These are phyloP conservation scores for Daldinia bambusicola DNA, from an alignment of 495 filamentous ascomycete species.

Conservation along the genomic window DNA sequence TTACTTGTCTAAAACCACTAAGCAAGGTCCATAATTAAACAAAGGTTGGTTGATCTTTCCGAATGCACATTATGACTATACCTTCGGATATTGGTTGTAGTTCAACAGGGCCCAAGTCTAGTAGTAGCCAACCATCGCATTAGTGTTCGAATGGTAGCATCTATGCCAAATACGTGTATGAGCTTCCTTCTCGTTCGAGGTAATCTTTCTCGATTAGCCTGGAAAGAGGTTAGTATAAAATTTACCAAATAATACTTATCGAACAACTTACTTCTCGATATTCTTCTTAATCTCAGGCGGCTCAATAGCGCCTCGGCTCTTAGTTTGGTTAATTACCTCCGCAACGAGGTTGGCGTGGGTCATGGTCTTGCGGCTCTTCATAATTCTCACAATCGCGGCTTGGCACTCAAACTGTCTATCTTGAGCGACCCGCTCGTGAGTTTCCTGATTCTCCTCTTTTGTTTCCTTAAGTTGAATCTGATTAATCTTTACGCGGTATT, in stretches of 20 bases:
- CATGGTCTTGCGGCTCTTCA: constrained; percentile 95
- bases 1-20: background rate
- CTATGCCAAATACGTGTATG: constrained; percentile 86
- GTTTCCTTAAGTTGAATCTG: constrained; percentile 98
- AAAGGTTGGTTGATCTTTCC: background rate
- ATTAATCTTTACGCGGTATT: constrained; percentile 97
- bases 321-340: constrained; percentile 90
- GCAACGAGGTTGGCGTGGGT: constrained; percentile 81
- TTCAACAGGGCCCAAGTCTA: background rate
- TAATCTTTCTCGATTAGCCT: constrained; percentile 97
- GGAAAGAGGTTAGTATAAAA: constrained; percentile 12
- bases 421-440: constrained; percentile 85
- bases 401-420: constrained; percentile 96
- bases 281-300: constrained; percentile 91
- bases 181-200: constrained; percentile 83
- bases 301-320: constrained; percentile 82
- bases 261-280: constrained; percentile 82
- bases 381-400: constrained; percentile 94
- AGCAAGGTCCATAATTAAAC: background rate
- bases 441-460: constrained; percentile 84
- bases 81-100: background rate
- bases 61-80: background rate
- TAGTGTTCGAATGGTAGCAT: background rate
- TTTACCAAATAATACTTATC: background rate
- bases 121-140: constrained; percentile 4